Base-by-base conservation (phyloP, 2,329 filamentous ascomycete genomes). In the Beauveria sp. region DNA sequence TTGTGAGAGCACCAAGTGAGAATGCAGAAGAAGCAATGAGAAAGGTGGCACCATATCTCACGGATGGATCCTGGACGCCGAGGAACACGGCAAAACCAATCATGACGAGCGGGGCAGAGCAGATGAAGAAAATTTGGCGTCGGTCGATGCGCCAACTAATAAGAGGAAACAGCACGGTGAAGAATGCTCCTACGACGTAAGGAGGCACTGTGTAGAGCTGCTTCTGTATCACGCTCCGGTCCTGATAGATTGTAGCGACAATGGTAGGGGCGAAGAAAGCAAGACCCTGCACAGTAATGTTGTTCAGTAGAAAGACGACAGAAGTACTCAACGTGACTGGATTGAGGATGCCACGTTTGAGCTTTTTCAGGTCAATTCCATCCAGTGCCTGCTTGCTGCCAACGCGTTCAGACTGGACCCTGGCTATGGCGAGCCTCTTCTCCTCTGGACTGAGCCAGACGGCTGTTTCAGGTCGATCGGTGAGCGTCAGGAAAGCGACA, bases 121-220 rank as follows among this genome's bases (percentile, higher is more conserved):
- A 60, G 52, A 87, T 79, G 68, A 89, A 80, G 70, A 88, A 84
- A 50, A 87, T 76, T 43, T 82, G 78, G 9, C 87, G 80, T 1
- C 73, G 74, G 67, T 90, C 85, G 61, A 80, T 75, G 14, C 81
- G 79, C 80, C 84, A 88, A 68, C 81, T 84, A 5, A 87, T 69
- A 61, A 81, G 82, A 0, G 86, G 85, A 55, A 89, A 75, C 0
- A 85, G 69, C 0, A 90, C 61, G 0, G 83, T 86, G 71, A 89
- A 88, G 70, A 89, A 84, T 0, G 80, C 86, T 0, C 87, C 88
- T 0, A 90, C 83, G 0, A 86, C 72, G 67, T 90, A 91, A 0
- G 87, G 87, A 0, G 88, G 88, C 0, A 90, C 88, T 0, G 87
- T 90, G 64, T 83, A 83, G 0, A 90, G 80, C 71, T 91, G 88